Conservation (phyloP, 225 moss, liverwort and hornwort species). For the Polytrichum formosum region DNA sequence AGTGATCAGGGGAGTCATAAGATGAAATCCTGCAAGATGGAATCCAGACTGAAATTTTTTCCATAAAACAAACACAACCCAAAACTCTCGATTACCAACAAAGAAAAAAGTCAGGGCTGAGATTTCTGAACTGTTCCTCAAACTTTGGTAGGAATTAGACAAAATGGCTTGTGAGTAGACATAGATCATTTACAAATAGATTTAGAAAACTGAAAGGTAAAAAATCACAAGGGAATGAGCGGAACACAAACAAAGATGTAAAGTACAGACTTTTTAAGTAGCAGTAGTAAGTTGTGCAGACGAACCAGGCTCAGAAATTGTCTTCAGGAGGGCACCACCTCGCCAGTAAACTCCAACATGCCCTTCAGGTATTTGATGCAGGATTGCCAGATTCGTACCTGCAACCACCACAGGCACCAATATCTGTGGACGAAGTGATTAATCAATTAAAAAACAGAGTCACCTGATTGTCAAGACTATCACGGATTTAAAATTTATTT, state of each 20-base stretch:
- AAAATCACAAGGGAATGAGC: conserved; percentile 1
- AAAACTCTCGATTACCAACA: too few relatives aligned
- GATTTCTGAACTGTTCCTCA: too few relatives aligned
- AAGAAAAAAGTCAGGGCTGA: too few relatives aligned
- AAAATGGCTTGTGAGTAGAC: too few relatives aligned
- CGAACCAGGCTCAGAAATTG: conserved; percentile 76
- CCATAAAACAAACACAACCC: too few relatives aligned
- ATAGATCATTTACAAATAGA: too few relatives aligned
- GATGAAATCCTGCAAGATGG: conserved; percentile 70
- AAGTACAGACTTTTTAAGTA: not conserved
- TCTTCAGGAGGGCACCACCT: conserved; percentile 89
- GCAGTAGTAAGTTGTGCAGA: not conserved
- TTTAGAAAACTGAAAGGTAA: too few relatives aligned
- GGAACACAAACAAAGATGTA: conserved; percentile 3
- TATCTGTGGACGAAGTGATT: conserved; percentile 41
- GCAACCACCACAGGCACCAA: conserved; percentile 62
- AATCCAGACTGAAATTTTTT: not conserved
- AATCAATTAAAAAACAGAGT: not conserved
- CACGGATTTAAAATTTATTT: not conserved
- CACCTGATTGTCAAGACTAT: not conserved
- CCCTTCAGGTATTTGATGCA: conserved; percentile 97
- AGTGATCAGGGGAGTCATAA: conserved; percentile 94
- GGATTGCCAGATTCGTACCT: conserved; percentile 64
- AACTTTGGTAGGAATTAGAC: too few relatives aligned
- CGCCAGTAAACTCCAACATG: conserved; percentile 99